Conservation (phyloP, 2,329 filamentous ascomycete species). For the Clarireedia hainanense region DNA sequence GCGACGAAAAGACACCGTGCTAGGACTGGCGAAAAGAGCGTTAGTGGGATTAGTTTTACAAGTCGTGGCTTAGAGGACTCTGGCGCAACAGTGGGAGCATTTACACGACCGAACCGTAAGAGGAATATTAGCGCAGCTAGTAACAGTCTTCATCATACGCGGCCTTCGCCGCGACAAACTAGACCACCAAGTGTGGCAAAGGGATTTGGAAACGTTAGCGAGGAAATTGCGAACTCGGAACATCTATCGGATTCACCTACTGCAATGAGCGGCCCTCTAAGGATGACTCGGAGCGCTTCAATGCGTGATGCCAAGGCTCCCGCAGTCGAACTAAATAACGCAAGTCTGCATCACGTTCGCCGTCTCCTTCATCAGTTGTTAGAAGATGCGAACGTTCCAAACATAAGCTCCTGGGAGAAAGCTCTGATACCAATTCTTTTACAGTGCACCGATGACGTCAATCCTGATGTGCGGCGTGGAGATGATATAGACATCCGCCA, state of each 20-base stretch:
- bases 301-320: conserved; percentile 68
- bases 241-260: conserved; percentile 15
- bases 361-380: conserved; percentile 78
- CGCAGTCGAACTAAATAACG: conserved; percentile 76
- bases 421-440: conserved; percentile 85
- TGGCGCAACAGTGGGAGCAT: conserved; percentile 48
- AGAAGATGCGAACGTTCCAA: conserved; percentile 65
- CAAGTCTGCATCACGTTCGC: conserved; percentile 81
- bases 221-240: conserved; percentile 20
- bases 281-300: conserved; percentile 70
- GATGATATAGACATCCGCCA: conserved; percentile 97
- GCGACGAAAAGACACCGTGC: conserved; percentile 67
- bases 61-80: conserved; percentile 59
- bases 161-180: conserved; percentile 59
- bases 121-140: conserved; percentile 82
- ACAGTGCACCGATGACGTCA: conserved; percentile 87
- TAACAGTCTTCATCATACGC: conserved; percentile 55
- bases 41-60: conserved; percentile 60
- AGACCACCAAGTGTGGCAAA: conserved; percentile 28
- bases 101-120: conserved; percentile 56
- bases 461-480: conserved; percentile 80
- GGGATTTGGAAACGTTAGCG: conserved; percentile 31
- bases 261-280: conserved; percentile 29
- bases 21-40: conserved; percentile 66
- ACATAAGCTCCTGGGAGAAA: conserved; percentile 75